Evolutionary conservation across 108 stramenopile species (phyloP), one percentile per base, ranked within the genome.

Genomic region (Pseudonitzschia multiseries): DNA sequence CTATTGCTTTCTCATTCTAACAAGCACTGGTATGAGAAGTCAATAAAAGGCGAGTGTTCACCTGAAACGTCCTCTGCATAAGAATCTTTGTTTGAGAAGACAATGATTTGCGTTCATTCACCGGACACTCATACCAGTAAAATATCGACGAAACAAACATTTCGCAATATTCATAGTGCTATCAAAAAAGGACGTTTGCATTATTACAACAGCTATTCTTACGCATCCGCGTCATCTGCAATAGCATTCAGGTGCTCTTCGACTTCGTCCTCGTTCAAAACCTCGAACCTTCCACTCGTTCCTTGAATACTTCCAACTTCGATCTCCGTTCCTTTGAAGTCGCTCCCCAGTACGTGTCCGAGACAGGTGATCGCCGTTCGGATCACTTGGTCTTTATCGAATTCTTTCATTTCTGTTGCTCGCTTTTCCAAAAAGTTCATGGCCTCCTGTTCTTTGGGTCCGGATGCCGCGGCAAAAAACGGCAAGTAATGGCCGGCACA

Each of bases 401-500:
- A 88, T 14, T 75, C 72, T 46, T 77, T 74, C 69, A 96, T 83
- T 28, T 93, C 90, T 18, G 78, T 81, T 18, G 93, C 98, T 72
- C 93, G 84, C 83, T 98, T 99, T 84, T 99, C 99, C 73, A 99
- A 86, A 86, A 93, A 97, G 79, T 98, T 98, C 76, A 96, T 93
- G 31, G 99, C 98, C 85, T 99, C 99, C 83, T 97, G 96, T 76
- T 97, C 96, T 86, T 99, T 98, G 24, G 88, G 79, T 21, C 99
- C 99, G 0, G 90, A 81, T 0, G 98, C 96, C 0, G 96, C 81
- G 21, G 96, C 98, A 74, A 93, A 88, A 82, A 96, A 99, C 0
- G 98, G 97, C 60, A 97, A 76, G 72, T 85, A 98, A 75, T 98
- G 97, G 17, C 99, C 99, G n/a, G 98, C 99, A 29, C 97, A 98